Evolutionary conservation across 176 grass and related monocot species (phyloP), one percentile per base, ranked within the genome.

Genomic region (Juncus effusus): DNA sequence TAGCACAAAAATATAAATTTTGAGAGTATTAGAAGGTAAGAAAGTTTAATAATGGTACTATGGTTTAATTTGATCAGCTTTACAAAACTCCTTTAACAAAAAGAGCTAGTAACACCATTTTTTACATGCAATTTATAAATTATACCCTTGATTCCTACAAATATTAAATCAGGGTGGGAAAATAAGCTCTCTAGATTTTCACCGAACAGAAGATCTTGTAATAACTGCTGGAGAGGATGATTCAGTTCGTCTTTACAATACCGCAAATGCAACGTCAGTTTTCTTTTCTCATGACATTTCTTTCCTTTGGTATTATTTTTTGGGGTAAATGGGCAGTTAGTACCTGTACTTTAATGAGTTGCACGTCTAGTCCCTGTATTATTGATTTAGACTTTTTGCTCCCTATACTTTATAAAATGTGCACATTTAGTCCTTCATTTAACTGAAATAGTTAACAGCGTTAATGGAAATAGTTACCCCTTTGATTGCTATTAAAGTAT

Each of bases 111-210:
- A 44, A 60, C 13, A 7, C 54, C 15, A 56, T 13, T 2, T 72
- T 71, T n/a, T 36, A 53, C 19, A 13, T 13, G 77, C 16, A 42
- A 6, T 47, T 19, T 53, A 50, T 40, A 62, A 11, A 47, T 53
- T 47, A 14, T 55, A 59, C 39, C 49, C 44, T 59, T 58, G 38
- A 6, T 78, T 70, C 36, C 13, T 74, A 7, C 57, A 63, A 28
- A 61, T 63, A 14, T 28, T 52, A 50, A 40, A 37, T 69, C 72
- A 97, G 88, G 65, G 35, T 16, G 94, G 94, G 54, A 97, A 89
- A 71, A 93, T 97, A 75, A 97, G 60, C 81, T 97, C 80, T 78
- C 75, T 92, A 38, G 94, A 97, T 54, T 97, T 99, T 78, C 94
- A 99, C 75, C 79, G 94, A 56, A 87, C 80, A 65, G 94, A 99